phyloP scores from a whole-genome alignment of 2,329 filamentous ascomycete genomes.

The Colletotrichum viniferum region DNA sequence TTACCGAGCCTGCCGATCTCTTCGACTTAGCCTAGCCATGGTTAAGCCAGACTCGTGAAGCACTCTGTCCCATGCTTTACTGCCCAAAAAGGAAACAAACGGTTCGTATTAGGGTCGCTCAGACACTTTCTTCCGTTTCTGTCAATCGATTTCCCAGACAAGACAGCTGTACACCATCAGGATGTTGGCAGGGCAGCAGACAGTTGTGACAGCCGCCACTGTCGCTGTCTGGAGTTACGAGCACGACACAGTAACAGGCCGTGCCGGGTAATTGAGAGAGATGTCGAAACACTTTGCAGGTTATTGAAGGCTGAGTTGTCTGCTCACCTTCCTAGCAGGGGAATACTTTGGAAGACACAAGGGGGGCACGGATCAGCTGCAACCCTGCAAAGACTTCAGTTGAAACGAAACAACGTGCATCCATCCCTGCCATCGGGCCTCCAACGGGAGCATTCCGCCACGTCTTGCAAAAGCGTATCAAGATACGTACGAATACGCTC shows the following conservation, averaged over 20 bases:
- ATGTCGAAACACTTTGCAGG: slow-evolving; percentile 6
- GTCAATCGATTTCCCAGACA: not conserved
- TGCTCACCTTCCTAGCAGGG: not conserved
- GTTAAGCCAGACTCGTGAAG: not conserved
- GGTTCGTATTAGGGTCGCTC: not conserved
- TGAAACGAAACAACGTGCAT: slow-evolving; percentile 9
- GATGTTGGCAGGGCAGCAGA: not conserved
- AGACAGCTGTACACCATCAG: slow-evolving; percentile 9
- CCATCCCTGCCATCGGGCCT: not conserved
- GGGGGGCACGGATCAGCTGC: slow-evolving; percentile 5
- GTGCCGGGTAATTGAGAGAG: not conserved
- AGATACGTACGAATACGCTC: not conserved
- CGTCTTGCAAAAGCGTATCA: not conserved
- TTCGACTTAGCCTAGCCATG: not conserved
- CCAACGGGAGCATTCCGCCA: not conserved
- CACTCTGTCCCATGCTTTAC: not conserved
- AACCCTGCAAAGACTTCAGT: slow-evolving; percentile 3
- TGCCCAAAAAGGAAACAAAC: not conserved
- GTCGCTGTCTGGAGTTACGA: not conserved
- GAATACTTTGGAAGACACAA: not conserved
- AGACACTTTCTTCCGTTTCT: slow-evolving; percentile 1
- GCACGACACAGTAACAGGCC: not conserved
- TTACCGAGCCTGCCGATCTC: not conserved
- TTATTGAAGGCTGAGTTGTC: not conserved
- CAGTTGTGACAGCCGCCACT: slow-evolving; percentile 5